Base-by-base conservation (phyloP, 805 yeast species). In the Yarrowia sp. region DNA sequence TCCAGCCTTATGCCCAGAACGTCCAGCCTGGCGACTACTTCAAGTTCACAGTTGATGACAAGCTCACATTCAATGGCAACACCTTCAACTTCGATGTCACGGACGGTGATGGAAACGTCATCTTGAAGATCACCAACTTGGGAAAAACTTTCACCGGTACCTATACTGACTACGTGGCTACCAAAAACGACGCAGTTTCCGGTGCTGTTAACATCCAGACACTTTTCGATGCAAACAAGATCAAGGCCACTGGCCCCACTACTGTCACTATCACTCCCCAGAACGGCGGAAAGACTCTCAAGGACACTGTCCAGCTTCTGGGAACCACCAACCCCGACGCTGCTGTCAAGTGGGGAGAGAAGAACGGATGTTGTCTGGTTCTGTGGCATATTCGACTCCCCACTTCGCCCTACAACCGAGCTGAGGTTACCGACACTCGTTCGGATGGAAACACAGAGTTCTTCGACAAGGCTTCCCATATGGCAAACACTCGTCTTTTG, bases 11-110 rank as follows among this genome's bases (percentile, higher is more conserved):
- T 34, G 66, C 42, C n/a, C n/a, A 60, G 10, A 9, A 9, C 12
- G 33, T 60, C 19, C 42, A 60, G 44, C 43, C 66, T 9, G 66
- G 66, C 2, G 66, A 60, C 43, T 44, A 10, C 24, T 60, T 60
- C 66, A 44, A 14, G 53, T 60, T 60, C 34, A 39, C 33, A 3
- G 52, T 60, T 10, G 66, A 60, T 8, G 53, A 44, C 20, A 46
- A 43, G 43, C 20, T 60, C 12, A 36, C 44, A 1, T 36, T 60
- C 15, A 36, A 36, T 8, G 5, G 2, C 34, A 46, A 34, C 36
- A 9, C 1, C 43, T 60, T 36, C 53, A 46, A 60, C 66, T 60
- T 60, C 19, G 55, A 60, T 7, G 43, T 60, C 43, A 60, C 34
- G 44, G 66, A 60, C 17, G 24, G 42, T 1, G 34, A 60, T n/a